phyloP scores from a whole-genome alignment of 306 rosid species.

The Vigna nakashimae region DNA sequence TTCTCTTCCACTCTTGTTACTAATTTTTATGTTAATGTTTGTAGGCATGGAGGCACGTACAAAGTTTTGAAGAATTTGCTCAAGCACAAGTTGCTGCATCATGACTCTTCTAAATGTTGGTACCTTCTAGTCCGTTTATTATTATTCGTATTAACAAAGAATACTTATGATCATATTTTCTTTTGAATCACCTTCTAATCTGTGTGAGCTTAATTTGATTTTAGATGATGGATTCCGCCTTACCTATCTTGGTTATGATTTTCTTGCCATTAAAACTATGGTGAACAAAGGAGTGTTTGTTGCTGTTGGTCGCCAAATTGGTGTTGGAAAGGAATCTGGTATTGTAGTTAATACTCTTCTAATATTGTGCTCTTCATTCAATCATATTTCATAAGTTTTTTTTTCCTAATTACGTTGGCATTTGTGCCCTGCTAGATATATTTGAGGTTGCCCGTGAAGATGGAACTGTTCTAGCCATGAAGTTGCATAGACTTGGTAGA shows the following conservation, averaged over 20 bases:
- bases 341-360: conserved; percentile 25
- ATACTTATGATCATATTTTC: not conserved
- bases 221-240: conserved; percentile 95
- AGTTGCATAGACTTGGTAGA: conserved; percentile 93
- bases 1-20: not conserved
- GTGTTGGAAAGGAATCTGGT: conserved; percentile 99
- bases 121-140: conserved; percentile 29
- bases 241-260: conserved; percentile 95
- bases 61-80: conserved; percentile 88
- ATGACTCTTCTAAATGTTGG: conserved; percentile 91
- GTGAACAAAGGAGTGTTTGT: conserved; percentile 87
- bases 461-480: conserved; percentile 83
- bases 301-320: conserved; percentile 92
- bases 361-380: not conserved
- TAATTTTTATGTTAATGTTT: not conserved
- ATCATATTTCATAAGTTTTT: not conserved
- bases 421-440: conserved; percentile 65
- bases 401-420: not conserved
- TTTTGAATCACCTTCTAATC: not conserved
- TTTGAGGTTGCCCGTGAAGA: conserved; percentile 94
- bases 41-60: conserved; percentile 91
- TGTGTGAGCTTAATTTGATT: conserved; percentile 39
- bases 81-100: conserved; percentile 87
- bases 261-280: conserved; percentile 92
- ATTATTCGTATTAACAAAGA: not conserved